Evolutionary conservation across 768 basidiomycete genomes (phyloP), one percentile per base, ranked within the genome.

Genomic region (Leucogyrophana mollusca): DNA sequence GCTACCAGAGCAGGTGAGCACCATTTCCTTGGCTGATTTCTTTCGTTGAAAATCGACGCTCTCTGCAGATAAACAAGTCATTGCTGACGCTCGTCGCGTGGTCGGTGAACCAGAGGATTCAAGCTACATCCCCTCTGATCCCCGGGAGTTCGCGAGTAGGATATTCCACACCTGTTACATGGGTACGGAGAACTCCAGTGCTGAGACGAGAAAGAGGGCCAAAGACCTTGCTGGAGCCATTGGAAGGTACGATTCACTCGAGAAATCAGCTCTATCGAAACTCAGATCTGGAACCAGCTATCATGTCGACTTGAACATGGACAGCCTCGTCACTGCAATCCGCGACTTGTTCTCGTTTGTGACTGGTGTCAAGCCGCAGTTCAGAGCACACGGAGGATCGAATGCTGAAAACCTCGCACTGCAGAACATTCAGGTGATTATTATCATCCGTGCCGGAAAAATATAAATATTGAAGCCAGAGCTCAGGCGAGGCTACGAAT

Each of bases 81-180:
- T 98, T 40, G 72, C 75, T 2, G 96, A 99, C 62, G 95, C 94
- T 0, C 75, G 94, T 22, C 80, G 94, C 35, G 94, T 99, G 47
- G 80, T 77, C 0, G 92, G 94, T 4, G 91, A 95, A 61, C 75
- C 85, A 0, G 83, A 83, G 44, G 83, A 79, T 48, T 95, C 94
- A 2, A 68, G 68, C 2, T 98, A 97, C 60, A 57, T 92, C 21
- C 95, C 96, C 1, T 76, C 80, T 0, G 94, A 99, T 63, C 82
- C 94, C 0, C 80, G 76, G 37, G 96, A 98, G 60, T 93, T 97
- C 56, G 82, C 83, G 21, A 75, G 73, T 43, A 77, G 92, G 20
- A 85, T 98, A 44, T 95, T 99, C 73, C 94, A 98, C 65, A 95
- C 94, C 0, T 96, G 93, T 66, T 99, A 95, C 67, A 98, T 99